phyloP scores from a whole-genome alignment of 805 yeast genomes.

The Candida adriatica region DNA sequence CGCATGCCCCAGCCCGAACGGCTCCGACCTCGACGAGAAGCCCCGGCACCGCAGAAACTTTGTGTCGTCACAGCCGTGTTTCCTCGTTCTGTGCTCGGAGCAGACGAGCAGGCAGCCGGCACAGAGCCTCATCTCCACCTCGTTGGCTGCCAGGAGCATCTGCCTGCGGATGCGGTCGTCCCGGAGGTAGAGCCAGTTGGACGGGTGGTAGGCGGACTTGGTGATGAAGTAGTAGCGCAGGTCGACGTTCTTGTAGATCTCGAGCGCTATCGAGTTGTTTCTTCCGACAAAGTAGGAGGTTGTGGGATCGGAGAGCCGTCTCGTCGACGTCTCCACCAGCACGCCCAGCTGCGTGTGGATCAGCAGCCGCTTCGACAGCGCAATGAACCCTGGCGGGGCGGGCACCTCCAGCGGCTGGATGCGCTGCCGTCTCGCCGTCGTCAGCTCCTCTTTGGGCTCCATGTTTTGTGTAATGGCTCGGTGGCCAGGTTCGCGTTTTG shows the following conservation, averaged over 20 bases:
- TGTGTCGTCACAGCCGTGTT: constrained; percentile 2
- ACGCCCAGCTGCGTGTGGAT: constrained; percentile 1
- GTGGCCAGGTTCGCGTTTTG: too few species aligned
- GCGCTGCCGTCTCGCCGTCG: background rate
- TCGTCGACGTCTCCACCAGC: constrained; percentile 1
- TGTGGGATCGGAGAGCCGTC: constrained; percentile 4
- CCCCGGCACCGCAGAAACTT: constrained; percentile 1
- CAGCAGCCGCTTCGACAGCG: constrained; percentile 1
- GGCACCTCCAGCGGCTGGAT: background rate
- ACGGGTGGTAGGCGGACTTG: constrained; percentile 2
- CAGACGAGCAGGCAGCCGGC: constrained; percentile 3
- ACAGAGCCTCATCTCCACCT: constrained; percentile 2
- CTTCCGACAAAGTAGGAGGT: constrained; percentile 5
- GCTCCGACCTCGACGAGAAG: constrained; percentile 1
- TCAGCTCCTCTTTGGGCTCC: too few species aligned
- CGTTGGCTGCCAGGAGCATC: background rate
- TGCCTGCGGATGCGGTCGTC: background rate
- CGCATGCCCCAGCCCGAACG: background rate
- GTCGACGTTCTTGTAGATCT: constrained; percentile 1
- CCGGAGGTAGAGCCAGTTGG: constrained; percentile 4
- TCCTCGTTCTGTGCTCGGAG: constrained; percentile 1
- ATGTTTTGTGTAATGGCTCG: too few species aligned
- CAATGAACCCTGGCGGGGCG: constrained; percentile 1
- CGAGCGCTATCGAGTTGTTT: constrained; percentile 4
- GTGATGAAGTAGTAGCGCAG: constrained; percentile 7